phyloP scores from a whole-genome alignment of 1,284 basidiomycete genomes.

The Pterulicium gracile region DNA sequence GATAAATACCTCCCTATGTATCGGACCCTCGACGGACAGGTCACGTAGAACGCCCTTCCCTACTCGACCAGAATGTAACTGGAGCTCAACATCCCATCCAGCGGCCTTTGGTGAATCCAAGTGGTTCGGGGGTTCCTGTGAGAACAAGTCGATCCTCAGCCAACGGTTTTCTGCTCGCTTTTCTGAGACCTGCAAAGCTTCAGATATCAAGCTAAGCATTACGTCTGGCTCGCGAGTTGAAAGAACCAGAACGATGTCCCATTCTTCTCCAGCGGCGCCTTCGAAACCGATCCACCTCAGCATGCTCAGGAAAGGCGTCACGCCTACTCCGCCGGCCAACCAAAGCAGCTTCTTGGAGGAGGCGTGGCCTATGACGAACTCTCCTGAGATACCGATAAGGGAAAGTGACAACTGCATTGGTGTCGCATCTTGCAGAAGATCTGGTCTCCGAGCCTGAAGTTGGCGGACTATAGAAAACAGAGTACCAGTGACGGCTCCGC shows the following conservation, averaged over 20 bases:
- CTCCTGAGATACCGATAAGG: conserved; percentile 28
- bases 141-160: neutral
- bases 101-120: conserved; percentile 6
- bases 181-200: too few species aligned
- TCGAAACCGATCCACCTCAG: conserved; percentile 20
- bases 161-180: neutral
- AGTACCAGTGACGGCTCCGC: conserved; percentile 39
- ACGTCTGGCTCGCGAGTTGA: conserved; percentile 40
- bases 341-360: conserved; percentile 26
- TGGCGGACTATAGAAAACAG: conserved; percentile 37
- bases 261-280: conserved; percentile 10
- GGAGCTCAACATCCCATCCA: conserved; percentile 11
- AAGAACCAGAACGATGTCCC: conserved; percentile 32
- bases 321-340: conserved; percentile 47
- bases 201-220: conserved; percentile 24
- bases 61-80: conserved; percentile 7
- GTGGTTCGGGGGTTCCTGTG: neutral
- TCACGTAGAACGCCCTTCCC: conserved; percentile 6
- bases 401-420: conserved; percentile 24
- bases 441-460: conserved; percentile 24
- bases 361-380: conserved; percentile 22
- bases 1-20: conserved; percentile 10
- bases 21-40: conserved; percentile 2
- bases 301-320: conserved; percentile 50
- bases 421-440: conserved; percentile 26